Evolutionary conservation across 306 rosid genomes (phyloP).

Genomic region (Cercis canadensis): DNA sequence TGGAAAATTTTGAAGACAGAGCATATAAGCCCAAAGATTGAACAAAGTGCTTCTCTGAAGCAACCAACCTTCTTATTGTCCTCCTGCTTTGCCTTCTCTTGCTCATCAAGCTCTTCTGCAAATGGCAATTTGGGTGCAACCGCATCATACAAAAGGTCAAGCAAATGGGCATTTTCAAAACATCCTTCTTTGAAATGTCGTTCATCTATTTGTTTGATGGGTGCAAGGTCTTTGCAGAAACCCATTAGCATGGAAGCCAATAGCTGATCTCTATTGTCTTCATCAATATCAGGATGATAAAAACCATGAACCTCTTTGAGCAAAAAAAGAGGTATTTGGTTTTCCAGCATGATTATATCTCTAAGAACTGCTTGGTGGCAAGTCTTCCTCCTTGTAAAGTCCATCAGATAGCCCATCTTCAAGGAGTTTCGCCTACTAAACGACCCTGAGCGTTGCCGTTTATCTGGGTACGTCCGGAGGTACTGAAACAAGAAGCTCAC

Average conservation of each 20-base stretch:
- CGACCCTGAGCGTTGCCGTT: not conserved
- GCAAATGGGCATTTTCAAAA: conserved; percentile 10
- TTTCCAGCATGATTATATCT: conserved; percentile 23
- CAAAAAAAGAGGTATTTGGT: conserved; percentile 29
- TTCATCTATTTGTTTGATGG: not conserved
- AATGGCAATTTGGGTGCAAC: not conserved
- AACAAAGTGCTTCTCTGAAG: not conserved
- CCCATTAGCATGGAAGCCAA: conserved; percentile 15
- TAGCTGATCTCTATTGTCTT: too few species aligned
- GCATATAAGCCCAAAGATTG: not conserved
- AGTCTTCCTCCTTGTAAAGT: not conserved
- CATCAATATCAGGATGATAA: not conserved
- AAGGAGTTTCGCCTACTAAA: not conserved
- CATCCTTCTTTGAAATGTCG: not conserved
- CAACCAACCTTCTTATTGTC: not conserved
- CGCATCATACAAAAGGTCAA: conserved; percentile 10
- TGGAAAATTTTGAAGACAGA: not conserved
- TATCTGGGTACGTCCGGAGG: conserved; percentile 3
- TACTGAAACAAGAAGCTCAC: conserved; percentile 1
- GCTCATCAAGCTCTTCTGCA: not conserved
- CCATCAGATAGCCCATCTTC: not conserved
- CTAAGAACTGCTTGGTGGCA: not conserved
- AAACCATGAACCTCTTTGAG: not conserved
- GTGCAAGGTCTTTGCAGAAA: conserved; percentile 2
- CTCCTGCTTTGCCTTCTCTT: too few species aligned